A percentile compares a stretch with the other conserved stretches of the same genome.
These are phyloP conservation scores for Boletus edulis DNA, from an alignment of 768 basidiomycete species.

Conservation along the genomic window DNA sequence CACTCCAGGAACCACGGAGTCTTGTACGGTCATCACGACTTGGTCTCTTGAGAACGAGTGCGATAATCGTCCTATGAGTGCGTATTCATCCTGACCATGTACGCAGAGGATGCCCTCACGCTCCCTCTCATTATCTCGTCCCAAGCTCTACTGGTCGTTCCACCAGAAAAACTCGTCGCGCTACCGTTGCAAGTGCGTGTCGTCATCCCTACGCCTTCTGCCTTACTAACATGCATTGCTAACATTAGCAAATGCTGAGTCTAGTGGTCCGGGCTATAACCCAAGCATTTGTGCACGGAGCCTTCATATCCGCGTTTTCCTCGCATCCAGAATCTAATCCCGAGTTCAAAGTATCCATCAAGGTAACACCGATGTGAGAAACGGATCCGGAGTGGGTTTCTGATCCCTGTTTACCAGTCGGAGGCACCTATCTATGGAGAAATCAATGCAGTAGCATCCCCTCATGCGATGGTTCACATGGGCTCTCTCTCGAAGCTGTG, in stretches of 20 bases:
- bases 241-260: slow-evolving; percentile 24
- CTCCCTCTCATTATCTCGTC: slow-evolving; percentile 53
- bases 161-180: slow-evolving; percentile 52
- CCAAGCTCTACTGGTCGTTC: slow-evolving; percentile 56
- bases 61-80: slow-evolving; percentile 23
- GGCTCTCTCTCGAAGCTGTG: slow-evolving; percentile 41
- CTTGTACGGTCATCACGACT: slow-evolving; percentile 50
- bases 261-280: slow-evolving; percentile 47
- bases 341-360: slow-evolving; percentile 19
- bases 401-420: slow-evolving; percentile 20
- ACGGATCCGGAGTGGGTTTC: background rate
- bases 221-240: background rate
- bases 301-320: slow-evolving; percentile 48
- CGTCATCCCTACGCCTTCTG: slow-evolving; percentile 25
- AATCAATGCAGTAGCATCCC: slow-evolving; percentile 33
- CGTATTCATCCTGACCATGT: slow-evolving; percentile 6
- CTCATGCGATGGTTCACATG: slow-evolving; percentile 37
- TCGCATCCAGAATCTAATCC: slow-evolving; percentile 29
- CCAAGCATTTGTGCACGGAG: slow-evolving; percentile 54
- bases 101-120: slow-evolving; percentile 42
- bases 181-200: slow-evolving; percentile 51
- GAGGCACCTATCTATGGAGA: slow-evolving; percentile 35
- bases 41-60: slow-evolving; percentile 43
- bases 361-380: slow-evolving; percentile 3
- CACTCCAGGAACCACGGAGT: slow-evolving; percentile 59